Evolutionary conservation across 2,329 filamentous ascomycete species (phyloP), one percentile per base, ranked within the genome.

Genomic region (Talaromyces atroroseus): DNA sequence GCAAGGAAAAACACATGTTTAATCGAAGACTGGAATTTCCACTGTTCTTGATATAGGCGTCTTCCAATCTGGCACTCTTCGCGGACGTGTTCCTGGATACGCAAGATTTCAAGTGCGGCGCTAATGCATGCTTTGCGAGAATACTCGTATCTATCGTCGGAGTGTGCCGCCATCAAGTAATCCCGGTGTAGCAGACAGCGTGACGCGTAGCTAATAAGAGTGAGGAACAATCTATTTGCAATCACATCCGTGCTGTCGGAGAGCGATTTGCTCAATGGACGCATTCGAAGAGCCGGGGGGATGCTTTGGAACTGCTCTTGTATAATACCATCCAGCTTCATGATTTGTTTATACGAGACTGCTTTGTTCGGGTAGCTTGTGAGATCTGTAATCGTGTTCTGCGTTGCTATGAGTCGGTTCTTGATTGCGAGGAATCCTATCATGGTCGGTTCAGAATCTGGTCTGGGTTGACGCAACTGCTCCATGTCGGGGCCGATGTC

Each of bases 401-500:
- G 36, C 14, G 42, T 56, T 14, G 57, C 52, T 44, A 58, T 7
- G 11, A 58, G 48, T 20, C 52, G 23, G n/a, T 56, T 56, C 20
- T 58, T 58, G 23, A 52, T 52, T 11, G 34, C 47, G 5, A 56
- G 20, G 18, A 56, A 58, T 8, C 44, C 49, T 23, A 59, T 38
- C 23, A 42, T 24, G 3, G 21, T 49, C 21, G 62, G 60, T n/a
- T 62, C 60, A 12, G 44, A 32, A 12, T 45, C 55, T 6, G 67
- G 62, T 42, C 68, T 52, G n/a, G 64, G 34, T n/a, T 59, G 59
- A 18, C 67, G 66, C 26, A 71, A 54, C 55, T 67, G 61, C 21
- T 52, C 57, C 32, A 63, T 72, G 6, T 71, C 61, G 38, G 74
- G 70, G 45, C 70, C 57, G 32, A 77, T 63, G 47, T 77, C 75